Evolutionary conservation across 768 basidiomycete species (phyloP), one percentile per base, ranked within the genome.

Genomic region (Boletus rubroflammeus): DNA sequence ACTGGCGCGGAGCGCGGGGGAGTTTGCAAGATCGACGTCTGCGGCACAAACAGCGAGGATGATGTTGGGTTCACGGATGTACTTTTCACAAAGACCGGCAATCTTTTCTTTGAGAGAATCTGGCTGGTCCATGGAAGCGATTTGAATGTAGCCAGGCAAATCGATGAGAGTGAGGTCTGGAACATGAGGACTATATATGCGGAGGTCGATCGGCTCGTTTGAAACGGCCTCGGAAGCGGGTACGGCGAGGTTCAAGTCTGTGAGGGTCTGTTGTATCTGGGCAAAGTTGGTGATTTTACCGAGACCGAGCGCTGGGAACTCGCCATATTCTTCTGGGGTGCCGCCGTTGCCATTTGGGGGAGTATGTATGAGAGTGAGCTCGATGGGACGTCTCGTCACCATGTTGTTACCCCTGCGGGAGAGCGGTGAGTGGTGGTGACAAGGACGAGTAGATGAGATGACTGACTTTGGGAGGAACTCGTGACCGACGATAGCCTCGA

Each of bases 31-130:
- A 74, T 99, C 97, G 51, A 99, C 97, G 68, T 99, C 95, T 8
- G 97, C 97, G 8, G 97, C 91, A 67, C 97, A 99, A 17, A 99
- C 92, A 5, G 97, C 96, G n/a, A 99, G 82, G 62, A 98, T 89
- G 71, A 99, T 93, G 71, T 99, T 99, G n/a, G 97, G 96, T 68
- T 98, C 93, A n/a, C 91, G 85, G 63, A 99, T 99, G 70, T 99
- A 99, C 67, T 86, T 91, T 53, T 98, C 97, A 72, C 97, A 98
- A 1, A 99, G 76, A 9, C 68, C 63, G 0, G 89, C 77, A 57
- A 99, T 96, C 72, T 98, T 96, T 65, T 96, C 93, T 68, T 93
- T 97, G 56, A 99, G 81, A 19, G 80, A 78, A 59, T 98, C 95
- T 0, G 97, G 97, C 67, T 99, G 97, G 75, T 99, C 96, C 74